phyloP scores from a whole-genome alignment of 495 filamentous ascomycete genomes.

The Hyaloscypha bicolor region DNA sequence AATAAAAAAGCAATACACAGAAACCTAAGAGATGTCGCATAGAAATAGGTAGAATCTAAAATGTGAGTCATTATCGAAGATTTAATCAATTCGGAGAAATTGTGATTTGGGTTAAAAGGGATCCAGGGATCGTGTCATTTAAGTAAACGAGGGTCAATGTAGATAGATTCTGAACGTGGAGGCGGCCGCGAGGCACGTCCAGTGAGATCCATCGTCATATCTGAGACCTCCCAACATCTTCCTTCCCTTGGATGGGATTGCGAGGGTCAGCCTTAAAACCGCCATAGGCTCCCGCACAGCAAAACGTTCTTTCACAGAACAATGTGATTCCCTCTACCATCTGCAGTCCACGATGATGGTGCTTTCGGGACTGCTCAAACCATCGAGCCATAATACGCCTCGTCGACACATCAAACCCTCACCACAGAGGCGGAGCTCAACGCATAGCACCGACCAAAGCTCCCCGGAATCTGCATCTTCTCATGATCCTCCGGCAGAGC shows the following conservation, averaged over 20 bases:
- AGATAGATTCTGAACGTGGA: background rate
- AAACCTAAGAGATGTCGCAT: background rate
- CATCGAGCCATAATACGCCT: conserved; percentile 19
- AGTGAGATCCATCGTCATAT: background rate
- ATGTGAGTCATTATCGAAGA: background rate
- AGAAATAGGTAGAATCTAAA: background rate
- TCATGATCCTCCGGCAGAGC: conserved; percentile 25
- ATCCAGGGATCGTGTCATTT: background rate
- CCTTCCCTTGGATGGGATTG: background rate
- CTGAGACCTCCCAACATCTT: background rate
- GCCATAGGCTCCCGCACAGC: background rate
- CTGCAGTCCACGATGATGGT: conserved; percentile 32
- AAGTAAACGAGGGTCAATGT: background rate
- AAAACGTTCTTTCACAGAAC: background rate
- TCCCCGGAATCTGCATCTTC: conserved; percentile 20
- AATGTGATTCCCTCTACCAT: conserved; percentile 12
- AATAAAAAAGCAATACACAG: background rate
- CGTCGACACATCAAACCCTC: conserved; percentile 16
- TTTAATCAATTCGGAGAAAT: background rate
- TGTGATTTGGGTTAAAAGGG: background rate
- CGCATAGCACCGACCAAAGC: conserved; percentile 16
- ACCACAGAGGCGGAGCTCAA: conserved; percentile 5
- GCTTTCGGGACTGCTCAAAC: conserved; percentile 32
- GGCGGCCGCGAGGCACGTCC: background rate
- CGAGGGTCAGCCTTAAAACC: background rate